Percentiles rank a stretch among this genome's conserved stretches.
phyloP scores from a whole-genome alignment of 2,329 filamentous ascomycete genomes.

The Alternaria solani region DNA sequence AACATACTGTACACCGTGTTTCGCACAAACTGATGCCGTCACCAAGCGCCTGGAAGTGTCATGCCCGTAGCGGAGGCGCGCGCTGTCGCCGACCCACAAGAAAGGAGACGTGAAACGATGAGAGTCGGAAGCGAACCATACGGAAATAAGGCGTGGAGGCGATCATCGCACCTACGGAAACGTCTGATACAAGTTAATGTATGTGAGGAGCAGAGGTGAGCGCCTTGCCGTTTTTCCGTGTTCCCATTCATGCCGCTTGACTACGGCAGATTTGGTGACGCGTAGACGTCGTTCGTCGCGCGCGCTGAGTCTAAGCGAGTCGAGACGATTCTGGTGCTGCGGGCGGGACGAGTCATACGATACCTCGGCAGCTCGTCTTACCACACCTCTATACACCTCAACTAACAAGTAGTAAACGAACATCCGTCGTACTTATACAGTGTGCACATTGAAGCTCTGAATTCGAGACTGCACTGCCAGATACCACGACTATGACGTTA shows the following conservation, averaged over 20 bases:
- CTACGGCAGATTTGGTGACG: constrained; percentile 10
- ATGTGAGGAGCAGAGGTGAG: not conserved
- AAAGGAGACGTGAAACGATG: constrained; percentile 9
- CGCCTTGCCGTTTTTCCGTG: constrained; percentile 1
- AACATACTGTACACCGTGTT: not conserved
- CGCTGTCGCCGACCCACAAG: constrained; percentile 9
- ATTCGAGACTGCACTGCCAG: not conserved
- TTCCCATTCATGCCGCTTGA: not conserved
- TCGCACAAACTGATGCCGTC: not conserved
- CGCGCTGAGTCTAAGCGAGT: constrained; percentile 6
- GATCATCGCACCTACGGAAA: not conserved
- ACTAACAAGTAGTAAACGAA: not conserved
- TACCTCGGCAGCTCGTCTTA: not conserved
- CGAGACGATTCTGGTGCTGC: constrained; percentile 1
- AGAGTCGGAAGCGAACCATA: constrained; percentile 11
- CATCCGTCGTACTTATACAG: not conserved
- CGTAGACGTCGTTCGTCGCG: not conserved
- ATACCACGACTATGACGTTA: not conserved
- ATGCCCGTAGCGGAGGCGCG: constrained; percentile 9
- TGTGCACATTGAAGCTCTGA: not conserved
- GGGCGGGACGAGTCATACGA: not conserved
- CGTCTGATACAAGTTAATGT: constrained; percentile 1
- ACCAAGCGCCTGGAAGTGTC: constrained; percentile 4
- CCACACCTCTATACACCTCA: not conserved
- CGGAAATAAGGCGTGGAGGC: not conserved